Evolutionary conservation across 2,329 filamentous ascomycete genomes (phyloP).

Genomic region (Nemania abortiva): DNA sequence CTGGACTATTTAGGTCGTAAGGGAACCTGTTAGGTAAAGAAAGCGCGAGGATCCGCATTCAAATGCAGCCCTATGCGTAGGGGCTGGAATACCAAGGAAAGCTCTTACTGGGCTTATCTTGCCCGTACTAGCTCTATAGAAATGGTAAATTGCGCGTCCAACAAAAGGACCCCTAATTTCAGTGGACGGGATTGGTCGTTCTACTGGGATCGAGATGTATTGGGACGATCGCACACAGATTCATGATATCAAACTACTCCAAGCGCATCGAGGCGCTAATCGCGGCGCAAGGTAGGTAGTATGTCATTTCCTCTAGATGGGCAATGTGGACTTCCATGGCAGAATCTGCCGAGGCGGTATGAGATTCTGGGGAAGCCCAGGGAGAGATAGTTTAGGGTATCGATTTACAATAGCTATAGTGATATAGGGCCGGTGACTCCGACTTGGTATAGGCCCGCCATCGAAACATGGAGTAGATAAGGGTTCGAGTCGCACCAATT

Average conservation of each 20-base stretch:
- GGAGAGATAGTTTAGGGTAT: neutral
- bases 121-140: constrained; percentile 8
- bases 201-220: constrained; percentile 3
- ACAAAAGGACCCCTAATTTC: neutral
- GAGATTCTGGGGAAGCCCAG: constrained; percentile 7
- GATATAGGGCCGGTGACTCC: constrained; percentile 31
- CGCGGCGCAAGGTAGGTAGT: neutral
- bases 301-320: neutral
- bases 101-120: constrained; percentile 9
- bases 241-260: neutral
- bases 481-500: constrained; percentile 12
- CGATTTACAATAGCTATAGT: constrained; percentile 9
- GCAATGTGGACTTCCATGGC: neutral
- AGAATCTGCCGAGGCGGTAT: neutral
- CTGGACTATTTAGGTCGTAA: neutral
- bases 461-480: constrained; percentile 23
- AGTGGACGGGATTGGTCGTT: neutral
- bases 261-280: constrained; percentile 13
- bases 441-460: constrained; percentile 1
- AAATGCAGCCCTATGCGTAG: constrained; percentile 26
- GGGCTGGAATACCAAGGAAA: neutral
- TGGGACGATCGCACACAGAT: neutral
- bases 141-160: neutral
- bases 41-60: constrained; percentile 13
- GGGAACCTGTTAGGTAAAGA: neutral